phyloP scores from a whole-genome alignment of 2,329 filamentous ascomycete genomes.

The Tolypocladium sp. region DNA sequence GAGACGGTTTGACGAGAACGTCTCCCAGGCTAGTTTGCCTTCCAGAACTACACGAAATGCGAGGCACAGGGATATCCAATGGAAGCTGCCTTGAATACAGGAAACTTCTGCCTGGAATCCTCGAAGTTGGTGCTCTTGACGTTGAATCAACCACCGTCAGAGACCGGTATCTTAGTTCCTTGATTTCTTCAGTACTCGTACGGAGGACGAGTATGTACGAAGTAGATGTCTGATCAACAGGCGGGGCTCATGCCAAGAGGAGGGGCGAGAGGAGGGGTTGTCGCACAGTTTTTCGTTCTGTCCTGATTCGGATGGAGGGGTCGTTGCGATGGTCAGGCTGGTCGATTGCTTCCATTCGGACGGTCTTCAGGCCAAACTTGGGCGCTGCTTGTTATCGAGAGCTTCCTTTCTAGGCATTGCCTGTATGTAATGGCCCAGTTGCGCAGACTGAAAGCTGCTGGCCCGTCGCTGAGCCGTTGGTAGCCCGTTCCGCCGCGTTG shows the following conservation, averaged over 20 bases:
- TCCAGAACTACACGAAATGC: background rate
- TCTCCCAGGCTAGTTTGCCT: too few species aligned
- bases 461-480: background rate
- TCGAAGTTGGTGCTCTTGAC: background rate
- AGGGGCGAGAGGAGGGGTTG: background rate
- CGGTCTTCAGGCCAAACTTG: background rate
- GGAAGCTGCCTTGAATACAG: background rate
- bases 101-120: background rate
- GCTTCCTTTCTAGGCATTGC: background rate
- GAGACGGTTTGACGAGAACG: background rate
- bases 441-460: background rate
- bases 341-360: background rate
- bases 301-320: background rate
- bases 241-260: background rate
- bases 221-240: background rate
- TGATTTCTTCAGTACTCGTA: background rate
- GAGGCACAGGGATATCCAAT: background rate
- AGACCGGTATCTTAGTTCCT: too few species aligned
- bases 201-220: too few species aligned
- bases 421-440: background rate
- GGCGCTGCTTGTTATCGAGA: background rate
- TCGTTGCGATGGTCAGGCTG: background rate
- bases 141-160: too few species aligned
- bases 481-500: background rate
- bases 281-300: background rate